Evolutionary conservation across 2,329 filamentous ascomycete species (phyloP).

Genomic region (Zymoseptoria brevis): DNA sequence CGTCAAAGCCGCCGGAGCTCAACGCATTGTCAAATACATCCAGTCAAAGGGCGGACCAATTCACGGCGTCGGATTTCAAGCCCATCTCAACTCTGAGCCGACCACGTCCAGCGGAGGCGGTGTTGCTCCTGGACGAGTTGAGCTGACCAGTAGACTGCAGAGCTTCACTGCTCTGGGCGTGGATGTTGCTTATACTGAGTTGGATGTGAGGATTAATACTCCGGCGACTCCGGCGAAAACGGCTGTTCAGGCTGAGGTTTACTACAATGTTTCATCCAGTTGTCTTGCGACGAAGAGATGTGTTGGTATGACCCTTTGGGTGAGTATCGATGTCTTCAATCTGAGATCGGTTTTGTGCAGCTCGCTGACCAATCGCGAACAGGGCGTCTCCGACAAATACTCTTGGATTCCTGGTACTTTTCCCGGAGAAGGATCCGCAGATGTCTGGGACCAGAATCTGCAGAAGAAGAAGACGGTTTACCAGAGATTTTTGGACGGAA

Average conservation of each 20-base stretch:
- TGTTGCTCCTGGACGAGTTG: constrained; percentile 11
- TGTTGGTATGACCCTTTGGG: constrained; percentile 45
- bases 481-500: constrained; percentile 7
- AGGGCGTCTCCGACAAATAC: constrained; percentile 35
- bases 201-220: constrained; percentile 47
- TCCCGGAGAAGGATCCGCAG: constrained; percentile 31
- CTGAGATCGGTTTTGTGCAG: too few relatives aligned
- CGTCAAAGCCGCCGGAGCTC: constrained; percentile 18
- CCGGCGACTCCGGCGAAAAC: constrained; percentile 23
- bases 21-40: constrained; percentile 20
- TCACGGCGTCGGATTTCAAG: constrained; percentile 43
- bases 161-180: constrained; percentile 45
- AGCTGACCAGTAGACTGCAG: constrained; percentile 39
- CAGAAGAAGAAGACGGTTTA: constrained; percentile 42
- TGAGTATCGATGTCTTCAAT: neutral
- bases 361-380: too few relatives aligned
- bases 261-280: constrained; percentile 31
- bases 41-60: constrained; percentile 26
- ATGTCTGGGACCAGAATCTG: constrained; percentile 40
- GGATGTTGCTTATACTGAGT: constrained; percentile 56
- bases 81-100: constrained; percentile 43
- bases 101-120: constrained; percentile 11
- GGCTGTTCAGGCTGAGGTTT: constrained; percentile 41
- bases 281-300: constrained; percentile 32
- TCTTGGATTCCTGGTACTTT: constrained; percentile 36